Evolutionary conservation across 1,284 basidiomycete species (phyloP).

Genomic region (Mycosarcoma maydis): DNA sequence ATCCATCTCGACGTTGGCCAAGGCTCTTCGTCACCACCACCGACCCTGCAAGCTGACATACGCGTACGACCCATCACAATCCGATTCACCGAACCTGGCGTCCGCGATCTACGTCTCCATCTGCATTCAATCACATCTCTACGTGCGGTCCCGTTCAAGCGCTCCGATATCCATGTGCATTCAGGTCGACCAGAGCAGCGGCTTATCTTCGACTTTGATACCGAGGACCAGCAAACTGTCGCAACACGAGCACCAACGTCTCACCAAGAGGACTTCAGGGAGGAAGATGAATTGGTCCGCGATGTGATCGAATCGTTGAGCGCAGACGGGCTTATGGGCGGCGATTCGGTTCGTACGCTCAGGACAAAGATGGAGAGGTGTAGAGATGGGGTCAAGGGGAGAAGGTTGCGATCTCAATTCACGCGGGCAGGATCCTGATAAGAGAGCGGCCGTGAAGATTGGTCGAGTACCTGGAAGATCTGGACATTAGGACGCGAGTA

Average conservation of each 20-base stretch:
- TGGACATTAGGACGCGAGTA: conserved; percentile 19
- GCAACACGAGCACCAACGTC: not conserved
- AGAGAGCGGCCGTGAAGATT: conserved; percentile 46
- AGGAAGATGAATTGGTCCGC: not conserved
- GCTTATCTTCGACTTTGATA: conserved; percentile 21
- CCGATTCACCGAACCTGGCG: conserved; percentile 43
- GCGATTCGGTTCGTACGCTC: conserved; percentile 14
- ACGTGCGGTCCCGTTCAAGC: not conserved
- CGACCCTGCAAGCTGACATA: conserved; percentile 6
- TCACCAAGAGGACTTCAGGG: not conserved
- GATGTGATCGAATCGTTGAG: conserved; percentile 1
- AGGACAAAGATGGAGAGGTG: conserved; percentile 2
- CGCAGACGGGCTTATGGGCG: conserved; percentile 18
- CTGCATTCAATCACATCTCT: conserved; percentile 16
- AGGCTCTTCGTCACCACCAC: conserved; percentile 1
- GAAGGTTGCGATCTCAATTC: conserved; percentile 47
- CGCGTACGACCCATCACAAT: conserved; percentile 33
- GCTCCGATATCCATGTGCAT: not conserved
- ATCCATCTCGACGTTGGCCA: conserved; percentile 4
- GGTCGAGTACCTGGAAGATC: conserved; percentile 45
- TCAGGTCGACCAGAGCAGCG: not conserved
- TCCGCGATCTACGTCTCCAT: conserved; percentile 17
- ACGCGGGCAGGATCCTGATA: conserved; percentile 48
- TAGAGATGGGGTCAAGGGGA: conserved; percentile 1
- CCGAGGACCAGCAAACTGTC: conserved; percentile 1